Evolutionary conservation across 306 rosid species (phyloP).

Genomic region (Vachellia collinsii): DNA sequence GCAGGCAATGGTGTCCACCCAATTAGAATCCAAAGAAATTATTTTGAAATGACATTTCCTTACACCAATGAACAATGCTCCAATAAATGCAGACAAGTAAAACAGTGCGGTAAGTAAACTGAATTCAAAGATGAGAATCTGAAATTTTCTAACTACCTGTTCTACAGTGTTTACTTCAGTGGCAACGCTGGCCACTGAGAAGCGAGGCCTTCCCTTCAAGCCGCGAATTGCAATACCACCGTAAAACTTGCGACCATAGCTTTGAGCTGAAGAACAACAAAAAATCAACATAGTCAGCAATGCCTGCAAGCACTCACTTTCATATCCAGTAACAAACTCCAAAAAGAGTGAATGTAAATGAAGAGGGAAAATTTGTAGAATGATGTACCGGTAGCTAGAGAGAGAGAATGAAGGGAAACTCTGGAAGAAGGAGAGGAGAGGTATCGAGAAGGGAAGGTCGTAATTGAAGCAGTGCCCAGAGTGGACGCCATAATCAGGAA

Average conservation of each 20-base stretch:
- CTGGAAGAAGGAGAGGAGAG: conserved; percentile 51
- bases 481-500: conserved; percentile 61
- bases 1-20: conserved; percentile 19
- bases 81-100: background rate
- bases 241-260: conserved; percentile 52
- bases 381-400: conserved; percentile 58
- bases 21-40: conserved; percentile 14
- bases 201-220: conserved; percentile 63
- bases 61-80: background rate
- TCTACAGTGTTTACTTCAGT: conserved; percentile 77
- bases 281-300: conserved; percentile 12
- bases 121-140: background rate
- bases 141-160: conserved; percentile 51
- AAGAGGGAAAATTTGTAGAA: background rate
- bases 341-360: background rate
- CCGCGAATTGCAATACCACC: conserved; percentile 67
- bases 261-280: conserved; percentile 59
- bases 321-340: background rate
- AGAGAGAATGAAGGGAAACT: conserved; percentile 52
- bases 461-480: conserved; percentile 69
- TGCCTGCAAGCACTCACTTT: conserved; percentile 19
- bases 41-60: background rate
- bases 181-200: conserved; percentile 77
- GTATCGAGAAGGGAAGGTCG: conserved; percentile 61
- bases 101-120: background rate